Conservation (phyloP, 1,284 basidiomycete species). For the Mycosarcoma mackinlayi region DNA sequence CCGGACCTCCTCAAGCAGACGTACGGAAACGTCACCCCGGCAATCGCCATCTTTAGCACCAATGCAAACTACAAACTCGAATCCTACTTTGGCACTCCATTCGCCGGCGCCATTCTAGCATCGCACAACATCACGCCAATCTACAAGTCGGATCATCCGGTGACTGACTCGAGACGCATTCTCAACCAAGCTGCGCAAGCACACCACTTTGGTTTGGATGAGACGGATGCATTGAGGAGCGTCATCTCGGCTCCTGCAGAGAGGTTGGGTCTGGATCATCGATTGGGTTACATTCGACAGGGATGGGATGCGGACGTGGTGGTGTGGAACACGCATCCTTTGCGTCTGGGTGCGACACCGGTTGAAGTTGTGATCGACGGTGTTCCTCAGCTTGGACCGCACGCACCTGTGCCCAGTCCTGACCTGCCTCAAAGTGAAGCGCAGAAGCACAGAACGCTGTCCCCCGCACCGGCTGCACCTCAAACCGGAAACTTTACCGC, state of each 20-base stretch:
- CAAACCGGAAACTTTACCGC: slow-evolving; percentile 33
- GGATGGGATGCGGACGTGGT: slow-evolving; percentile 79
- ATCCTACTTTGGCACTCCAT: slow-evolving; percentile 85
- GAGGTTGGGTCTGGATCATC: slow-evolving; percentile 81
- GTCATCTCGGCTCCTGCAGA: slow-evolving; percentile 83
- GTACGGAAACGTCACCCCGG: slow-evolving; percentile 74
- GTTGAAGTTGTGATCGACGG: slow-evolving; percentile 75
- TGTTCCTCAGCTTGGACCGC: slow-evolving; percentile 68
- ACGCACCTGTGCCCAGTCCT: slow-evolving; percentile 26
- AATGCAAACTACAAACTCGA: slow-evolving; percentile 83
- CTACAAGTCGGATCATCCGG: slow-evolving; percentile 77
- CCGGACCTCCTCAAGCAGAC: slow-evolving; percentile 80
- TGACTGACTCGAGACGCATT: slow-evolving; percentile 80
- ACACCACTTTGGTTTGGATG: slow-evolving; percentile 75
- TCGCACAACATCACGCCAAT: slow-evolving; percentile 80
- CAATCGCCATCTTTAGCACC: slow-evolving; percentile 80
- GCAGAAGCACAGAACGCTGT: background rate
- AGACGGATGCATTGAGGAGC: slow-evolving; percentile 76
- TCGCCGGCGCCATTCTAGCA: slow-evolving; percentile 79
- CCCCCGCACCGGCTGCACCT: slow-evolving; percentile 34
- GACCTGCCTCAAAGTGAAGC: slow-evolving; percentile 5
- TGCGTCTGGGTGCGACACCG: slow-evolving; percentile 73
- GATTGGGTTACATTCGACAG: slow-evolving; percentile 79
- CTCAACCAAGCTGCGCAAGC: slow-evolving; percentile 88
- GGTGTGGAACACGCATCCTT: slow-evolving; percentile 87